phyloP scores from a whole-genome alignment of 345 rosid species.

The Lepidium didymum region DNA sequence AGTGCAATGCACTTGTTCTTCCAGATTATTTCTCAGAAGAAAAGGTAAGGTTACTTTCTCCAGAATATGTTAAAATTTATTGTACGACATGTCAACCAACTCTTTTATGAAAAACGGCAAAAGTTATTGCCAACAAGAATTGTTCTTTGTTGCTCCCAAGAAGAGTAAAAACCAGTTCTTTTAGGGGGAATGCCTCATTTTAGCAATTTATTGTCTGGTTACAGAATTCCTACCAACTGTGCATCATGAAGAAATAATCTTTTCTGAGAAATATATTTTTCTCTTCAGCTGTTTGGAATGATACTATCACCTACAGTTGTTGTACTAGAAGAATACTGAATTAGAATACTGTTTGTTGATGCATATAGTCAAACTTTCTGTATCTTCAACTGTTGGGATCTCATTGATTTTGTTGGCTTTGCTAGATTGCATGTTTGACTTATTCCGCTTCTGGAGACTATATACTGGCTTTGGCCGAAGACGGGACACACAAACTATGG shows the following conservation, averaged over 20 bases:
- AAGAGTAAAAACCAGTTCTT: background rate
- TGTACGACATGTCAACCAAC: background rate
- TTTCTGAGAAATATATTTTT: background rate
- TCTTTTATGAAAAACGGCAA: too few species aligned
- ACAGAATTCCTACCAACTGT: background rate
- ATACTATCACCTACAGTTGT: background rate
- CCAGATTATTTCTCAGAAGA: constrained; percentile 21
- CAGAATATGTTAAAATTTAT: background rate
- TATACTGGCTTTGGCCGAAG: constrained; percentile 32
- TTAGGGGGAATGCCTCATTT: background rate
- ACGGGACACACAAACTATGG: constrained; percentile 34
- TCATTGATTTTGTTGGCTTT: constrained; percentile 4
- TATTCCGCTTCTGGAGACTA: constrained; percentile 31
- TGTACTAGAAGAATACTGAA: background rate
- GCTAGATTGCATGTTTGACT: constrained; percentile 27
- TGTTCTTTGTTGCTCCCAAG: background rate
- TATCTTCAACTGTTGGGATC: constrained; percentile 1
- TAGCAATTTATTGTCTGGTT: background rate
- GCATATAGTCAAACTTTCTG: background rate
- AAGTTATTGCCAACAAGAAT: background rate
- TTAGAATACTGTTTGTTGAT: background rate
- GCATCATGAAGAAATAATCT: background rate
- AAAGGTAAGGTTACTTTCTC: constrained; percentile 22
- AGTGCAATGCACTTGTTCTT: constrained; percentile 30
- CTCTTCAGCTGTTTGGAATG: background rate